These are phyloP conservation scores for Huiozyma naganishii DNA, from an alignment of 805 yeast species.

Conservation along the genomic window DNA sequence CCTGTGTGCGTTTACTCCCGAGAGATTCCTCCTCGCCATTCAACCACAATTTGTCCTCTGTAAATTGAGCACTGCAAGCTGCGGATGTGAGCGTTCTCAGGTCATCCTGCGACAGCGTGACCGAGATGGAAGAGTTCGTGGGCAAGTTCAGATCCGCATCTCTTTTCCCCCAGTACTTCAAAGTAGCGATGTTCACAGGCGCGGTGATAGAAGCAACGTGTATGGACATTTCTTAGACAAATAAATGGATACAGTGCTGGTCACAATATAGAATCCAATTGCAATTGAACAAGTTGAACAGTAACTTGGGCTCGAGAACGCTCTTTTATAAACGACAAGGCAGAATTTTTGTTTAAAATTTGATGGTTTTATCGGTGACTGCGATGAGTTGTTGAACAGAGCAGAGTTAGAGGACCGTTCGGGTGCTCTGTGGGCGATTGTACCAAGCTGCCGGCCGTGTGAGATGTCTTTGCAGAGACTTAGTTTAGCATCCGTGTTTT, in stretches of 20 bases:
- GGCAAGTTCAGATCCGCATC: conserved; percentile 83
- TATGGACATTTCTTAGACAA: conserved; percentile 33
- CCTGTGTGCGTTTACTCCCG: conserved; percentile 48
- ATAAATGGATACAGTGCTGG: too few relatives aligned
- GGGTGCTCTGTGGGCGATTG: too few relatives aligned
- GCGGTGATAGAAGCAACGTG: conserved; percentile 81
- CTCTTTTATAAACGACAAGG: too few relatives aligned
- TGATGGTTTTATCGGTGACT: too few relatives aligned
- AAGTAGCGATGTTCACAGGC: conserved; percentile 94
- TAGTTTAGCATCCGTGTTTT: too few relatives aligned
- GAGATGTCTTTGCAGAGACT: too few relatives aligned
- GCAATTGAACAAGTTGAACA: not conserved
- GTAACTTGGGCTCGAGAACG: not conserved
- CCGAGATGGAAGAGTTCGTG: conserved; percentile 91
- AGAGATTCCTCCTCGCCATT: conserved; percentile 78
- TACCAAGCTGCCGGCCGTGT: too few relatives aligned
- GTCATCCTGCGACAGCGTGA: conserved; percentile 85
- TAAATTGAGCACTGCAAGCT: conserved; percentile 47
- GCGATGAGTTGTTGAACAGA: too few relatives aligned
- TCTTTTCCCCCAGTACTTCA: conserved; percentile 98
- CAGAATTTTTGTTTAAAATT: too few relatives aligned
- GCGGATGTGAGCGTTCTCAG: conserved; percentile 88
- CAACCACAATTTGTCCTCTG: conserved; percentile 64
- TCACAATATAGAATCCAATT: too few relatives aligned
- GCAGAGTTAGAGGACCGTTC: too few relatives aligned